Percentiles rank a stretch among this genome's conserved stretches.
Evolutionary conservation across 805 yeast species (phyloP).

Genomic region (Nakazawaea populi): DNA sequence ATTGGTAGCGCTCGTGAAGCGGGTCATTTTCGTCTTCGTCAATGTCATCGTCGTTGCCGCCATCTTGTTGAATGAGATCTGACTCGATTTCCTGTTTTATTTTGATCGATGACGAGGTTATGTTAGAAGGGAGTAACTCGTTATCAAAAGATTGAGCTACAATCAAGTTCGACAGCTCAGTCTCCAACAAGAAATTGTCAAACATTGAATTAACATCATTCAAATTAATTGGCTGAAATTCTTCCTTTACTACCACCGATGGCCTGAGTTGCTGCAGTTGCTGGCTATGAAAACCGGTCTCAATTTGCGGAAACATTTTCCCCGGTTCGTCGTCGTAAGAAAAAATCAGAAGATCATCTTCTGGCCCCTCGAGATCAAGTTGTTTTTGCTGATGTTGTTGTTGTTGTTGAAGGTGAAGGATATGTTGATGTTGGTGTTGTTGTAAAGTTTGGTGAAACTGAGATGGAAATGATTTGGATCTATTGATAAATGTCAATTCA

Average conservation of each 20-base stretch:
- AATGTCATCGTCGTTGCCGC: neutral
- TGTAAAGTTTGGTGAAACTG: neutral
- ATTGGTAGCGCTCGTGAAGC: too few species aligned
- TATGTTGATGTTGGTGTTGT: neutral
- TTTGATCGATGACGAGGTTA: too few species aligned
- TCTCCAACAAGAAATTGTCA: conserved; percentile 1
- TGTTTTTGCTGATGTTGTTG: neutral
- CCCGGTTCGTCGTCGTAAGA: neutral
- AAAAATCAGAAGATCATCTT: neutral
- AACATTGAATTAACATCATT: conserved; percentile 3
- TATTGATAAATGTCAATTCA: conserved; percentile 11
- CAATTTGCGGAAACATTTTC: neutral
- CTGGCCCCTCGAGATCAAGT: neutral
- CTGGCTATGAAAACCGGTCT: neutral
- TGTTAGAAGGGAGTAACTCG: too few species aligned
- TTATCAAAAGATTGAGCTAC: too few species aligned
- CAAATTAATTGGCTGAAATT: neutral
- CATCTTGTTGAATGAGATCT: neutral
- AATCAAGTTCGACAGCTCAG: neutral
- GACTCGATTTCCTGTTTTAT: too few species aligned
- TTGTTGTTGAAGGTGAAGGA: neutral
- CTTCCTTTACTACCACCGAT: neutral
- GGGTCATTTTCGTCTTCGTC: neutral
- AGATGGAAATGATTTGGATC: conserved; percentile 9
- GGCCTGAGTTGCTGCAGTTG: neutral